Evolutionary conservation across 345 rosid species (phyloP).

Genomic region (Gossypium mustelinum): DNA sequence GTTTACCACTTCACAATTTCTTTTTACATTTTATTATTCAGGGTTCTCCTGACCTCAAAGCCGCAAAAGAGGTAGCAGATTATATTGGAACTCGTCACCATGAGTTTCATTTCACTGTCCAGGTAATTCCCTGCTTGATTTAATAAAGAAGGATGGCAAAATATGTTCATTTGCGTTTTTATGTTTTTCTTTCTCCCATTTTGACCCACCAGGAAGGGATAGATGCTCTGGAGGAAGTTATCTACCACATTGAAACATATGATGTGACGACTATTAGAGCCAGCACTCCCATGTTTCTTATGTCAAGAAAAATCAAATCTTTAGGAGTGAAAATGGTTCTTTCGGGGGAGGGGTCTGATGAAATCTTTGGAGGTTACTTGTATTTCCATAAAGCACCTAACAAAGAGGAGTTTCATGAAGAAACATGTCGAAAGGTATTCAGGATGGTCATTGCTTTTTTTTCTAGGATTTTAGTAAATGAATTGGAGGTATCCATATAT

Average conservation of each 20-base stretch:
- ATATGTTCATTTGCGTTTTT: background rate
- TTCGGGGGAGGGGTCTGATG: conserved; percentile 91
- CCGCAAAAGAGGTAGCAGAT: conserved; percentile 78
- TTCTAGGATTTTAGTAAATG: background rate
- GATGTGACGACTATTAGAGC: conserved; percentile 88
- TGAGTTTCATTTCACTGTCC: conserved; percentile 75
- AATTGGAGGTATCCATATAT: background rate
- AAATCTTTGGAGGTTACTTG: conserved; percentile 80
- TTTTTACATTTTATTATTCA: conserved; percentile 24
- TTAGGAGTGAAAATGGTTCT: conserved; percentile 88
- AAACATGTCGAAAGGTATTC: conserved; percentile 77
- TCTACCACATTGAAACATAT: conserved; percentile 78
- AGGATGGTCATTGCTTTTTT: background rate
- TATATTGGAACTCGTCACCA: conserved; percentile 76
- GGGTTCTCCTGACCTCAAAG: conserved; percentile 81
- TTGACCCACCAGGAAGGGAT: conserved; percentile 61
- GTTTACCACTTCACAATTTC: background rate
- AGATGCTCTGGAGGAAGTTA: conserved; percentile 84
- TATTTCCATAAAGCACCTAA: conserved; percentile 87
- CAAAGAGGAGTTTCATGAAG: conserved; percentile 72
- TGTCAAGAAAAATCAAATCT: conserved; percentile 85
- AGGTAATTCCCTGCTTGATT: conserved; percentile 33
- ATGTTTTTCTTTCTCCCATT: conserved; percentile 6
- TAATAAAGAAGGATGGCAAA: background rate
- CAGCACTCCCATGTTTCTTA: conserved; percentile 88